Conservation (phyloP, 2,329 filamentous ascomycete genomes). For the Cladophialophora psammophila region DNA sequence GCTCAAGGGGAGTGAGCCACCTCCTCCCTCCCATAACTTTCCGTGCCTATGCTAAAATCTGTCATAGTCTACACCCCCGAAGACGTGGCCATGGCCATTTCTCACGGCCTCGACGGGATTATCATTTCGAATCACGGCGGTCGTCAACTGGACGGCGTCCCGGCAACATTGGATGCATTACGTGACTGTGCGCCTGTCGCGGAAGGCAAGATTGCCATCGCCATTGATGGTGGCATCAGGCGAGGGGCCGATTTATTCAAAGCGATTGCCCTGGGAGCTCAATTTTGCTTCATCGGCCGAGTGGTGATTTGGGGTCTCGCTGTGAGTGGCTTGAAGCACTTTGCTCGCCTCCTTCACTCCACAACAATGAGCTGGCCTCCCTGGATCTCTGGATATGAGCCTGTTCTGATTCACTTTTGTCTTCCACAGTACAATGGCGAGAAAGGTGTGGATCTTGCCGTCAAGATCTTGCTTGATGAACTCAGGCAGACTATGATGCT, state of each 20-base stretch:
- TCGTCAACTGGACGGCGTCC: conserved; percentile 41
- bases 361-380: no score
- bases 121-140: conserved; percentile 45
- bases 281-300: conserved; percentile 58
- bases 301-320: conserved; percentile 57
- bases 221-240: conserved; percentile 64
- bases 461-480: no score
- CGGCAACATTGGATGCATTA: conserved; percentile 48
- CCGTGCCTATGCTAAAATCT: no score
- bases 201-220: conserved; percentile 38
- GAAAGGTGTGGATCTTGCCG: no score
- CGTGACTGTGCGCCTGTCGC: conserved; percentile 36
- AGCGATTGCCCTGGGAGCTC: conserved; percentile 59
- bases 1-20: conserved; percentile 21
- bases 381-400: no score
- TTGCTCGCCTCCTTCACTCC: no score
- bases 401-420: no score
- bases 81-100: conserved; percentile 46
- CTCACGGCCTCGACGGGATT: conserved; percentile 46
- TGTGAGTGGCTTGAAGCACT: not conserved
- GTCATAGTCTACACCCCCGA: conserved; percentile 40
- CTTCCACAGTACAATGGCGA: no score
- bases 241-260: conserved; percentile 65
- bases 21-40: no score
- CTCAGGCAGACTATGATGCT: no score